A percentile compares a stretch with the other conserved stretches of the same genome.
These are phyloP conservation scores for Orbilia blumenaviensis DNA, from an alignment of 2,329 filamentous ascomycete genomes.

Conservation along the genomic window DNA sequence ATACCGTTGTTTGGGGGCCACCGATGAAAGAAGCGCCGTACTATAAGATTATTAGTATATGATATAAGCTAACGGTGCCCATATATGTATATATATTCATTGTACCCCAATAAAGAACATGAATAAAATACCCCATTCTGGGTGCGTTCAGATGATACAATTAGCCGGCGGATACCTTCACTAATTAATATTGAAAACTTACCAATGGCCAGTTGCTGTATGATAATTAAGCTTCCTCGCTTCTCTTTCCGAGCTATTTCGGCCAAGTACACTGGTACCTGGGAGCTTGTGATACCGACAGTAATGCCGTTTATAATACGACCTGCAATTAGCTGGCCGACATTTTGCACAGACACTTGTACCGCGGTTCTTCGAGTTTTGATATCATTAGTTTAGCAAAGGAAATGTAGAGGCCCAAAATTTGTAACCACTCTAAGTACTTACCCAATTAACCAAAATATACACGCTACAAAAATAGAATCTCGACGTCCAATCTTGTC, in stretches of 20 bases:
- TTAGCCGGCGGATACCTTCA: too few relatives aligned
- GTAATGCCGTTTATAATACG: conserved; percentile 57
- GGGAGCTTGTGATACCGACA: conserved; percentile 63
- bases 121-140: conserved; percentile 60
- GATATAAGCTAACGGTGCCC: conserved; percentile 63
- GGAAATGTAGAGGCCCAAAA: neutral
- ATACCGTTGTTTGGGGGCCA: conserved; percentile 59
- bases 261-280: conserved; percentile 63
- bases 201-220: conserved; percentile 63
- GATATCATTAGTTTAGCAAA: neutral
- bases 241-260: conserved; percentile 63
- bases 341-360: conserved; percentile 58
- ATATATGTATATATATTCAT: conserved; percentile 62
- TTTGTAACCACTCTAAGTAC: neutral
- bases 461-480: conserved; percentile 63
- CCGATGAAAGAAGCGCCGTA: conserved; percentile 64
- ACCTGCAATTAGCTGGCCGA: conserved; percentile 59
- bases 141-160: conserved; percentile 56
- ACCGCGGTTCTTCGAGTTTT: conserved; percentile 49
- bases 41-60: neutral
- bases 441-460: conserved; percentile 64
- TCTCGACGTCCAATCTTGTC: conserved; percentile 63
- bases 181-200: too few relatives aligned
- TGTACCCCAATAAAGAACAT: conserved; percentile 62
- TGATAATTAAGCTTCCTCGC: conserved; percentile 62